These are phyloP conservation scores for Hansfordia pulvinata DNA, from an alignment of 2,329 filamentous ascomycete species.

Conservation along the genomic window DNA sequence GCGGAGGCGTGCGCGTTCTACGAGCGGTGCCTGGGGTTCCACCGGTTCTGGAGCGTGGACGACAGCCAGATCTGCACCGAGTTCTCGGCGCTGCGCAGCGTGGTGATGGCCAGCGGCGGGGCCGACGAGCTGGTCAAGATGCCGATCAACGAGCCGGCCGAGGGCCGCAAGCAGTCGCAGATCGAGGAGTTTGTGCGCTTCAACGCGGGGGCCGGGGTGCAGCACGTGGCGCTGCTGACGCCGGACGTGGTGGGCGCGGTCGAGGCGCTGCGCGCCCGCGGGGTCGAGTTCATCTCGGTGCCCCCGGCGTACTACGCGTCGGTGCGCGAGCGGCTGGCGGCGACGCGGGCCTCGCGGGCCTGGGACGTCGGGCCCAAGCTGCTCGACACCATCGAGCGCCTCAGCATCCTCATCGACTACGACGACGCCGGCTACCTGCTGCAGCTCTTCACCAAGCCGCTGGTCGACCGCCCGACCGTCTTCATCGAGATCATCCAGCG, in stretches of 20 bases:
- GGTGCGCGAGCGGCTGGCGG: slow-evolving; percentile 61
- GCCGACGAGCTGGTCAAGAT: slow-evolving; percentile 84
- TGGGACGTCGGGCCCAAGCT: slow-evolving; percentile 68
- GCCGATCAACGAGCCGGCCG: slow-evolving; percentile 94
- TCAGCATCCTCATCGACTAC: slow-evolving; percentile 91
- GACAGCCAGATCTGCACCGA: slow-evolving; percentile 88
- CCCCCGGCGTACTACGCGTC: slow-evolving; percentile 75
- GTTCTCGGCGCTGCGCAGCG: slow-evolving; percentile 74
- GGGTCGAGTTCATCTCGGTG: slow-evolving; percentile 86
- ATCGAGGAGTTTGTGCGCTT: slow-evolving; percentile 91
- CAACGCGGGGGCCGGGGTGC: slow-evolving; percentile 79
- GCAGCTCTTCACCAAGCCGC: slow-evolving; percentile 68
- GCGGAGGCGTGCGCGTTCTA: slow-evolving; percentile 56
- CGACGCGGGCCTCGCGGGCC: slow-evolving; percentile 36
- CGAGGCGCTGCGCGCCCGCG: slow-evolving; percentile 64
- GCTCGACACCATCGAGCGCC: slow-evolving; percentile 57
- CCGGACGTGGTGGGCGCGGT: slow-evolving; percentile 68
- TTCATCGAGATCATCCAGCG: slow-evolving; percentile 95
- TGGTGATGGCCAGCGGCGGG: slow-evolving; percentile 87
- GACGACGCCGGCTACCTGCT: slow-evolving; percentile 81
- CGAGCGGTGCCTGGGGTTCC: slow-evolving; percentile 80
- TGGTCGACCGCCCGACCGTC: slow-evolving; percentile 90
- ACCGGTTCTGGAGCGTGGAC: slow-evolving; percentile 95
- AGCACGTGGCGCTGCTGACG: slow-evolving; percentile 84
- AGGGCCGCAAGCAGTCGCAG: slow-evolving; percentile 81